Percentiles rank a stretch among this genome's conserved stretches.
Evolutionary conservation across 2,329 filamentous ascomycete species (phyloP).

Genomic region (Microcyclosporella mali): DNA sequence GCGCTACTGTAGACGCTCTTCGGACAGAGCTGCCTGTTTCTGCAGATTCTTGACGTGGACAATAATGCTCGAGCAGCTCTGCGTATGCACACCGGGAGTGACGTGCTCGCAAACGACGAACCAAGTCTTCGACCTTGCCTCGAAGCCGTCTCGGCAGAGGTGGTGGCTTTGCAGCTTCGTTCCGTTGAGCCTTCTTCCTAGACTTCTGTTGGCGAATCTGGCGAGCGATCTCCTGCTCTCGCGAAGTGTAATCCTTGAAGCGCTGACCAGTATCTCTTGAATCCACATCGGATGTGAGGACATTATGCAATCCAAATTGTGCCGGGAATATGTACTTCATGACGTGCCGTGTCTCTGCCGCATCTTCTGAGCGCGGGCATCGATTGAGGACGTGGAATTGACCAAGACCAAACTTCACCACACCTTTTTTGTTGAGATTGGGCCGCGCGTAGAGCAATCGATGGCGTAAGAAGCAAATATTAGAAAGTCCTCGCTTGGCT

Average conservation of each 20-base stretch:
- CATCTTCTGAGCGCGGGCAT: constrained; percentile 45
- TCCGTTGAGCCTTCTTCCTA: not conserved
- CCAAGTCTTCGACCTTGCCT: constrained; percentile 53
- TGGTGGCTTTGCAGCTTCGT: constrained; percentile 25
- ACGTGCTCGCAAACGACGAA: constrained; percentile 61
- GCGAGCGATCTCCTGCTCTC: constrained; percentile 69
- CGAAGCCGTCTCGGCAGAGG: constrained; percentile 55
- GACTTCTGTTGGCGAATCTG: constrained; percentile 1
- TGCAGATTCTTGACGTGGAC: constrained; percentile 45
- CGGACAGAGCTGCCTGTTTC: constrained; percentile 47
- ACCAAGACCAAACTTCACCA: constrained; percentile 66
- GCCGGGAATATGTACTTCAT: constrained; percentile 92
- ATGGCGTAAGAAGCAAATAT: constrained; percentile 69
- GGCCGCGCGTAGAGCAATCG: constrained; percentile 82
- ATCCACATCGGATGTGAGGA: constrained; percentile 70
- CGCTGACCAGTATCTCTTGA: constrained; percentile 60
- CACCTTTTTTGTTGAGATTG: constrained; percentile 60
- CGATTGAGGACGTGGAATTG: constrained; percentile 82
- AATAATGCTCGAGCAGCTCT: constrained; percentile 75
- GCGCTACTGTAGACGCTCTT: constrained; percentile 58
- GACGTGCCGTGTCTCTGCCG: constrained; percentile 58
- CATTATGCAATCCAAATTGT: constrained; percentile 86
- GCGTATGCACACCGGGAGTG: constrained; percentile 73
- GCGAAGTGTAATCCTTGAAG: constrained; percentile 77
- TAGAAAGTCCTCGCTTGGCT: constrained; percentile 13